These are phyloP conservation scores for Parathielavia appendiculata DNA, from an alignment of 495 filamentous ascomycete species.

Conservation along the genomic window DNA sequence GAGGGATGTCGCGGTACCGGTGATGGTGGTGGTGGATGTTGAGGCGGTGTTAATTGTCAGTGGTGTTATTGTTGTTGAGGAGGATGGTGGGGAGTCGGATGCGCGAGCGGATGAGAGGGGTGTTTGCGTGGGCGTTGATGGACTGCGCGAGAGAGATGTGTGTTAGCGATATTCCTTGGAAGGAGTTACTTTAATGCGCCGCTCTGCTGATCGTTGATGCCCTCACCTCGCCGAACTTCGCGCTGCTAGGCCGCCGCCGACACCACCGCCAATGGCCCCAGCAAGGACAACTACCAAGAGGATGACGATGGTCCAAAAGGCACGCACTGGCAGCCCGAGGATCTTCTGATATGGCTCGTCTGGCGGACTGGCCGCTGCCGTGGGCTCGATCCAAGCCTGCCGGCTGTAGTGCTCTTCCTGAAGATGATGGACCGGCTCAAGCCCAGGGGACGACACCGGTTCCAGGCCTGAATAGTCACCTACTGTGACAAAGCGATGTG, in stretches of 20 bases:
- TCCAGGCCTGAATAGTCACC: not conserved
- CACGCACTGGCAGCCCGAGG: constrained; percentile 30
- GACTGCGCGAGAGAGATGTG: too few species aligned
- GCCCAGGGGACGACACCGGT: not conserved
- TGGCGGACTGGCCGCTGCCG: not conserved
- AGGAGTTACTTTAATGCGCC: too few species aligned
- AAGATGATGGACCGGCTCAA: not conserved
- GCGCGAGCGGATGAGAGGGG: too few species aligned
- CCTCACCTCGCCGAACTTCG: constrained; percentile 6
- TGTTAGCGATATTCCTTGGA: too few species aligned
- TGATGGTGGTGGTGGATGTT: constrained; percentile 15
- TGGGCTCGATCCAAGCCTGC: not conserved
- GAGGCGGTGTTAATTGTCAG: too few species aligned
- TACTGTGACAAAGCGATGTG: not conserved
- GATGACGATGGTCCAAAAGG: constrained; percentile 32
- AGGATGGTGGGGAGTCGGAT: too few species aligned
- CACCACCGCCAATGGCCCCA: constrained; percentile 31
- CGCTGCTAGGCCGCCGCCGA: constrained; percentile 16
- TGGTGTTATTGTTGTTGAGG: too few species aligned
- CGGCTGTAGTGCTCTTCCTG: not conserved
- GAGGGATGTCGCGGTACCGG: constrained; percentile 9
- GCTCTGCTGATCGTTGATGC: too few species aligned
- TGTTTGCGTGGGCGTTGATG: too few species aligned
- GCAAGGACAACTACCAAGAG: constrained; percentile 29
- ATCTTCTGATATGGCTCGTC: constrained; percentile 5